Conservation (phyloP, 345 rosid genomes). For the Psidium guajava region DNA sequence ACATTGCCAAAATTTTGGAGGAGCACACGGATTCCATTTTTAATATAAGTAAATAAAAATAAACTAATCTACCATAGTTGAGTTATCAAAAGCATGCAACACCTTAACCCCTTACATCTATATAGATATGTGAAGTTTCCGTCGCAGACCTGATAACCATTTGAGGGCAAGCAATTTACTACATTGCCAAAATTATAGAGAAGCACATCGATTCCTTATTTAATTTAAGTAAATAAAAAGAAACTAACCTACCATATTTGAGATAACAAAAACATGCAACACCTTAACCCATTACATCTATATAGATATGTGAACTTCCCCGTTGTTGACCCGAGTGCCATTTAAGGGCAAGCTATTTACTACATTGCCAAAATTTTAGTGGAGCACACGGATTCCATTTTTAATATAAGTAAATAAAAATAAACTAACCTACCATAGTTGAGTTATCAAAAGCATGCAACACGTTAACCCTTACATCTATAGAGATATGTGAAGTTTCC, state of each 20-base stretch:
- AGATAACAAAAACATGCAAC: neutral
- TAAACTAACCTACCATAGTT: neutral
- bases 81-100: neutral
- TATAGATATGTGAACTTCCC: neutral
- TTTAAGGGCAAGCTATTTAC: neutral
- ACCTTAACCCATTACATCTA: neutral
- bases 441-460: neutral
- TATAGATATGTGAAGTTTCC: neutral
- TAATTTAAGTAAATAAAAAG: neutral
- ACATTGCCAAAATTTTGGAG: neutral
- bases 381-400: fast-evolving
- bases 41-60: fast-evolving
- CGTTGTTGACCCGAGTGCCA: neutral
- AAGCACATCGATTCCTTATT: fast-evolving
- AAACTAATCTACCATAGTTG: neutral
- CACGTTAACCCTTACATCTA: neutral
- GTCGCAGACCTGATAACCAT: no score
- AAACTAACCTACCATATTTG: neutral
- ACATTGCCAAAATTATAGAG: neutral
- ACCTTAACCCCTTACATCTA: neutral
- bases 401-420: fast-evolving
- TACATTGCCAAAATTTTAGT: neutral
- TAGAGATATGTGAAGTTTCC: no score
- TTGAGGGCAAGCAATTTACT: no score
- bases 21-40: fast-evolving